Evolutionary conservation across 345 rosid genomes (phyloP), one percentile per base, ranked within the genome.

Genomic region (Gossypium sturtianum): DNA sequence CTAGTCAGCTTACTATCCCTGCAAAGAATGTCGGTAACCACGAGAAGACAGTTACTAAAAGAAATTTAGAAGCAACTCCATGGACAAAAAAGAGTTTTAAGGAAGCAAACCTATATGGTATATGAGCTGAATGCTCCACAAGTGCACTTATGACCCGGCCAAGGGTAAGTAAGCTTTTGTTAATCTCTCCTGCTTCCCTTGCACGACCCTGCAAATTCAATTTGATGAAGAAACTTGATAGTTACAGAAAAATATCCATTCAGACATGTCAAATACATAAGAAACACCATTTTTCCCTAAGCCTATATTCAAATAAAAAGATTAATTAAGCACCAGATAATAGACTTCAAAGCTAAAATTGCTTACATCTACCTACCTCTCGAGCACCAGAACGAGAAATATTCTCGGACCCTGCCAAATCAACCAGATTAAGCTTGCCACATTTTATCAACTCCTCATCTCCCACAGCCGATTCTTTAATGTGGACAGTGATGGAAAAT

Each of bases 1-100:
- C 98, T 94, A 12, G 98, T 94, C 83, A 94, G 84, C 87, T 94
- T 94, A 82, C 97, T 90, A 80, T 94, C 97, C 87, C 98, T 92
- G 87, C 70, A 80, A 16, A 60, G 13, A 29, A 60, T 43, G 51
- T 60, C 11, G 62, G 67, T 27, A 81, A 74, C 54, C 19, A 70
- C 1, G 44, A 61, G 7, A 23, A 59, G 61, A 49, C 45, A 1
- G 59, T 63, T 60, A 13, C 11, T 15, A 19, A 69, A 60, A 57
- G 27, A 25, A 66, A 56, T 17, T 38, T 53, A 65, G 12, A 66
- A 38, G 62, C 58, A 62, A 71, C 29, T 63, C 53, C 41, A 66
- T 51, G 0, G 3, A 48, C 47, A 8, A 15, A 79, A 71, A 69
- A 27, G 58, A 69, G n/a, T 65, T 51, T 27, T 74, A 15, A 48